Evolutionary conservation across 495 filamentous ascomycete species (phyloP), one percentile per base, ranked within the genome.

Genomic region (Xeromyces bisporus): DNA sequence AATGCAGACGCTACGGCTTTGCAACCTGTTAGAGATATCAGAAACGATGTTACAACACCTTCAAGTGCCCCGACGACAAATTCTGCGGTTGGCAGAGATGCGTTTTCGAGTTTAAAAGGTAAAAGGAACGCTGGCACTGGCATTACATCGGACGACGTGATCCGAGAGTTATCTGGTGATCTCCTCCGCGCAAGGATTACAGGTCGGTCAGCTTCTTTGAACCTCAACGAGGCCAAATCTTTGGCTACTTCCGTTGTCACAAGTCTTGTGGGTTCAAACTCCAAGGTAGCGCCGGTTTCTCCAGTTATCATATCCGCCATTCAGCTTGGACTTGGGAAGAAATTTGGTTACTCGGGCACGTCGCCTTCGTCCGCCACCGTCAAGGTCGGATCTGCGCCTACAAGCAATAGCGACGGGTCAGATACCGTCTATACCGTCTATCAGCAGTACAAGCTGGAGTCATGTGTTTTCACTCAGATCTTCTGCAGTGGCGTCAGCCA

Each of bases 271-370:
- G 26, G 38, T 1, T 42, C 49, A 23, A 53, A 58, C 28, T 44
- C 47, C 1, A 46, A 47, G 7, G 24, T 54, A 0, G 44, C 51
- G n/a, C 26, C 35, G 15, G 41, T 33, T 1, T 31, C 38, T 2
- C 38, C 47, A 7, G 37, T 44, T 4, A 34, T 46, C 4, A 35
- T 52, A 15, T 29, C 52, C 11, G 54, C 53, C 12, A 45, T 57
- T 1, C 50, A 60, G 25, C 49, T 64, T 10, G 58, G 60, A 9
- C 34, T 62, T 3, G 51, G 52, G 6, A 55, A 53, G 11, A 43
- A 53, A 27, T 54, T 60, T 17, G 60, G 56, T 0, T 40, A 53
- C 18, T 16, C 46, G 6, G 40, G 47, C 1, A 32, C 43, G 2
- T 42, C 38, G 2, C 45, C 44, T 13, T 44, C 35, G 7, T 29